phyloP scores from a whole-genome alignment of 208 protist genomes.

The Paratrypanosoma confusum region DNA sequence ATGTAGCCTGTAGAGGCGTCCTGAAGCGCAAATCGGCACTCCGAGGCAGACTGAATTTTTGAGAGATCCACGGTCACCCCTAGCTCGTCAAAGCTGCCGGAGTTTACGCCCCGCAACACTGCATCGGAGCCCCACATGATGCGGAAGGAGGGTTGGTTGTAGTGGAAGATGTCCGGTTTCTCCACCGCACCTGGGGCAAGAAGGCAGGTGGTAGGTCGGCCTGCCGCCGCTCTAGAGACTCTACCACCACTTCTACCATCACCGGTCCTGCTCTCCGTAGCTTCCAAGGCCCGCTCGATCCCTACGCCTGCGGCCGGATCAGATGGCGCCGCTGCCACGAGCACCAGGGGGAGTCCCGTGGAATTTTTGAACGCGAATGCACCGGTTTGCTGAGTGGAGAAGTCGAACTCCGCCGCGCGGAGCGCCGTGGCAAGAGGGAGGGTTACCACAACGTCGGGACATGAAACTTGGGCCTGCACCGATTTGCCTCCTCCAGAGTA shows the following conservation, averaged over 20 bases:
- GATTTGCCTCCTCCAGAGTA: slow-evolving; percentile 12
- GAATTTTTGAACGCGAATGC: slow-evolving; percentile 22
- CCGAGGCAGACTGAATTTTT: slow-evolving; percentile 14
- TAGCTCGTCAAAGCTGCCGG: no score
- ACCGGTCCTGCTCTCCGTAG: no score
- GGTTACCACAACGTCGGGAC: slow-evolving; percentile 16
- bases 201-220: background rate
- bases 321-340: slow-evolving; percentile 5
- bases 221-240: no score
- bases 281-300: background rate
- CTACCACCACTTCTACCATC: no score
- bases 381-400: slow-evolving; percentile 1
- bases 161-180: slow-evolving; percentile 10
- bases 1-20: slow-evolving; percentile 13
- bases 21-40: slow-evolving; percentile 20
- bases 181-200: slow-evolving; percentile 6
- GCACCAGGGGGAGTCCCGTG: slow-evolving; percentile 15
- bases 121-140: slow-evolving; percentile 10
- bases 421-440: slow-evolving; percentile 18
- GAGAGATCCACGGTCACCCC: slow-evolving; percentile 41
- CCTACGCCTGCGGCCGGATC: background rate
- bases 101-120: no score
- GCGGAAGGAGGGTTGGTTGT: slow-evolving; percentile 25
- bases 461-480: slow-evolving; percentile 13
- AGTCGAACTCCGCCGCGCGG: slow-evolving; percentile 7